Evolutionary conservation across 495 filamentous ascomycete species (phyloP), one percentile per base, ranked within the genome.

Genomic region (Polyplosphaeria fusca): DNA sequence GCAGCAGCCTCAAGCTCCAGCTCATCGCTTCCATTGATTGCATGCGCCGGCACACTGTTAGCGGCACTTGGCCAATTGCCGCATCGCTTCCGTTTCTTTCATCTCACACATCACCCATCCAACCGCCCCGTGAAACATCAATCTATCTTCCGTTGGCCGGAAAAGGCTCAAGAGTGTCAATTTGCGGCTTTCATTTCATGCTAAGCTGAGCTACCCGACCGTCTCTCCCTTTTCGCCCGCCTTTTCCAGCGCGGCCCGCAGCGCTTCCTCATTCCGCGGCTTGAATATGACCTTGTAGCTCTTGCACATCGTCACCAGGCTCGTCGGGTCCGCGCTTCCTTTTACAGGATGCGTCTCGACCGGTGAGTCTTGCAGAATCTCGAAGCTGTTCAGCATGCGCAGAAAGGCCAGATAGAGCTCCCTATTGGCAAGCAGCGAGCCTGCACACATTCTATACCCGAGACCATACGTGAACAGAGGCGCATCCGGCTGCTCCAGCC

Each of bases 351-450:
- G 74, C 42, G 74, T 78, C 43, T 82, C 76, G 14, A 77, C 73
- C 22, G 63, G 50, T 4, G 44, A 43, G 47, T 53, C 49, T 3
- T 76, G 72, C 57, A 79, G 70, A 23, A 86, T 75, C 22, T 77
- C 71, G 62, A 86, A 85, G 44, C 77, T 77, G 60, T 76, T 77
- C 18, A 86, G 66, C 43, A 80, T 76, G 12, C 83, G 77, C 70
- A 85, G 77, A 68, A 85, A 84, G 40, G 82, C 75, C 38, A 84
- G 70, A 55, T 86, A 86, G n/a, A 85, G 68, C 67, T 86, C 82
- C 0, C 81, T 73, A 38, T 85, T 85, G 20, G 83, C 82, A 1
- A 86, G 74, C 43, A 84, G 64, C 0, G 79, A 79, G 11, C 83
- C 83, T 7, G 82, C 78, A 55, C 83, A 86, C 82, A 86, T 85